Evolutionary conservation across 2,329 filamentous ascomycete genomes (phyloP), one percentile per base, ranked within the genome.

Genomic region (Trichoderma endophyticum): DNA sequence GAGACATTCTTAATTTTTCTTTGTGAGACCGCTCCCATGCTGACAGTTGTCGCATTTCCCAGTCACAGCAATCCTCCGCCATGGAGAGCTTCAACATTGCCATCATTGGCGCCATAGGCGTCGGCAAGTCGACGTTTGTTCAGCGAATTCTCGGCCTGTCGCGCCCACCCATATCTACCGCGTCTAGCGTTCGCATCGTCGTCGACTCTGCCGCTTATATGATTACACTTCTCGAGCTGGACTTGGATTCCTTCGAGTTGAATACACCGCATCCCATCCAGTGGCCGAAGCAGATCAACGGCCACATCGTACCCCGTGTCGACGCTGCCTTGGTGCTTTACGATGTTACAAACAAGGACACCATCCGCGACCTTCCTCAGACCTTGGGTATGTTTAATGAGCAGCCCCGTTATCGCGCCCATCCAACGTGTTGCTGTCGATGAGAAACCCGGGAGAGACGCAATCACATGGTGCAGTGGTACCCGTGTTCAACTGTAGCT

Each of bases 291-390:
- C 88, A 91, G 77, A 87, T 91, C 76, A 87, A 91, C 78, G 92
- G 93, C 73, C 86, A 90, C 74, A 88, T 91, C 73, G 86, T 93
- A 73, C 93, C 94, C 64, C 88, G 87, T 54, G 88, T 97, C 77
- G 93, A 98, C 78, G 95, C 93, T 24, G 94, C 93, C 60, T 83
- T 98, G 76, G 89, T 95, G 72, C 84, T 98, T 63, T 97, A 97
- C 85, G 93, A 98, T 86, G 92, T 97, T 59, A 93, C 90, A 81
- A 92, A 93, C 79, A 87, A 89, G 76, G 89, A 91, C 73, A 95
- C 91, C 79, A 89, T 97, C 76, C 86, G 87, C 72, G 89, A 92
- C 73, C 85, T 97, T 70, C 91, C 93, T 54, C 88, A 92, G 76
- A 90, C 93, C 74, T 85, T 97, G 79, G 90, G 95, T 97, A 86